These are phyloP conservation scores for Neurospora sp. DNA, from an alignment of 495 filamentous ascomycete species.

Conservation along the genomic window DNA sequence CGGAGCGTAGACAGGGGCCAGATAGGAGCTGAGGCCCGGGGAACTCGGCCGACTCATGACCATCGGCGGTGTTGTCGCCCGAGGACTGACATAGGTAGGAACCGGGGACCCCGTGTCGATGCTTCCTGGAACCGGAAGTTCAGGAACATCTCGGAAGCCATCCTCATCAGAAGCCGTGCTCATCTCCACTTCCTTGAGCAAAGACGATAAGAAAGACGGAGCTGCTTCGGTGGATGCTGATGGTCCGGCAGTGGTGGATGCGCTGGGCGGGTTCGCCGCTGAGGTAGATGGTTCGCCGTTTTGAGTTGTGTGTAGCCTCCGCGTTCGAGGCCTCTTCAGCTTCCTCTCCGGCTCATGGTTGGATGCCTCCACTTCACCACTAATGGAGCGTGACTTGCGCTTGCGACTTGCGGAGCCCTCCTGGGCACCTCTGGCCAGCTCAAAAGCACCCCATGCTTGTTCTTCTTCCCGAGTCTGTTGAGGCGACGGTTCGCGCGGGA, in stretches of 20 bases:
- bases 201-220: slow-evolving; percentile 63
- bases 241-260: slow-evolving; percentile 9
- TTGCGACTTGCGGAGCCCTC: slow-evolving; percentile 47
- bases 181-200: slow-evolving; percentile 79
- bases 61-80: slow-evolving; percentile 63
- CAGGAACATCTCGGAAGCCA: slow-evolving; percentile 38
- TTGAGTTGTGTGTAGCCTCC: slow-evolving; percentile 25
- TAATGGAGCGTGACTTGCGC: slow-evolving; percentile 62
- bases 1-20: slow-evolving; percentile 51
- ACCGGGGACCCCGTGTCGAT: slow-evolving; percentile 46
- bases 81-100: slow-evolving; percentile 55
- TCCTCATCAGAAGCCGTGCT: slow-evolving; percentile 47
- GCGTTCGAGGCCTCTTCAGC: slow-evolving; percentile 74
- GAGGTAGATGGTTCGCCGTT: slow-evolving; percentile 28
- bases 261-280: slow-evolving; percentile 4
- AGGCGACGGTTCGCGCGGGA: slow-evolving; percentile 32
- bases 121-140: slow-evolving; percentile 48
- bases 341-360: slow-evolving; percentile 58
- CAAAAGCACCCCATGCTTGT: slow-evolving; percentile 80
- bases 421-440: slow-evolving; percentile 60
- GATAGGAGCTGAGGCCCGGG: slow-evolving; percentile 54
- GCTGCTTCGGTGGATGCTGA: slow-evolving; percentile 29
- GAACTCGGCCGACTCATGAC: slow-evolving; percentile 53
- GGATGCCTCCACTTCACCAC: slow-evolving; percentile 51
- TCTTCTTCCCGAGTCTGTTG: slow-evolving; percentile 69